Base-by-base conservation (phyloP, 2,329 filamentous ascomycete species). In the Simplicillium sp. region DNA sequence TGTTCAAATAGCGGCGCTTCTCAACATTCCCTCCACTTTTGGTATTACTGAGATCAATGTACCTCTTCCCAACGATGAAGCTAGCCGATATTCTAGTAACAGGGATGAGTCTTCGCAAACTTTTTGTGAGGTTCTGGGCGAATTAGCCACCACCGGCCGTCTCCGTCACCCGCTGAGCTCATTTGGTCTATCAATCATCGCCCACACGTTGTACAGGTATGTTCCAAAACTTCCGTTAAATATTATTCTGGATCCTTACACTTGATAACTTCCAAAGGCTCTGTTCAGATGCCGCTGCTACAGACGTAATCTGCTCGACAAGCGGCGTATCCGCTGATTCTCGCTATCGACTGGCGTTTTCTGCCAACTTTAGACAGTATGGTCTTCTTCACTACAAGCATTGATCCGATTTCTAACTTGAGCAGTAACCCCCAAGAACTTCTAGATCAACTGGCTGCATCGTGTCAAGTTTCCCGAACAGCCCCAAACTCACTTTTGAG, bases 1-100 rank as follows among this genome's bases (percentile, higher is more conserved):
- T 33, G 37, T 42, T 34, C 40, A 42, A 29, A 42, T 42, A 13
- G 37, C 40, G 11, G 40, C 40, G 15, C 15, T 42, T 7, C 35
- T 42, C 13, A 42, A 37, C 29, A 42, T 42, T 28, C 34, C 40
- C 3, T 36, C 40, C 7, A 34, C 37, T 14, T 37, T 42, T n/a
- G 37, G 34, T 14, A 37, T 42, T 20, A 18, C 34, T 11, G 40
- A 37, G 20, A 42, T 42, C 4, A 38, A 42, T 28, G 34, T 42
- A 5, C 11, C 40, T 17, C 40, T 42, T 12, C 40, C 40, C 4
- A 20, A 9, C 15, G 29, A 42, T 17, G 20, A 25, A n/a, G 13
- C 9, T 5, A 41, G 8, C 25, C 3, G 28, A 15, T 13, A 6
- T 31, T 15, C 8, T 15, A 20, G 7, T 5, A 14, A 33, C 34